These are phyloP conservation scores for Nannizzia gypsea DNA, from an alignment of 2,329 filamentous ascomycete species.

Conservation along the genomic window DNA sequence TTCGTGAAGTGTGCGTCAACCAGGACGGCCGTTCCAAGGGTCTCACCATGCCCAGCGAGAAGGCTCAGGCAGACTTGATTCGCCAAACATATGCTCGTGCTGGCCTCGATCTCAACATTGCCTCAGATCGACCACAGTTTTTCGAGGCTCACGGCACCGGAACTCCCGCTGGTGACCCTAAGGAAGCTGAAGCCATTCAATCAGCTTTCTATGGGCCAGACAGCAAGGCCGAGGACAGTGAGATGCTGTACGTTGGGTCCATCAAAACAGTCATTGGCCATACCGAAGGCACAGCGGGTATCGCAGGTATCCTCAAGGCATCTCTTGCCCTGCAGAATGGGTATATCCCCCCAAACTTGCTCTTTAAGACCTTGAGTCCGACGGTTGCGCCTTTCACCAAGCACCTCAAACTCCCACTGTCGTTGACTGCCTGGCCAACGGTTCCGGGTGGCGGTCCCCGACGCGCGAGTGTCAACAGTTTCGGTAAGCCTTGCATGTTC, in stretches of 20 bases:
- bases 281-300: too few relatives aligned
- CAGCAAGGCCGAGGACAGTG: too few relatives aligned
- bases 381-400: conserved; percentile 13
- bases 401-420: conserved; percentile 15
- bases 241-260: too few relatives aligned
- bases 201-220: not conserved
- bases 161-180: conserved; percentile 1
- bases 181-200: not conserved
- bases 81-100: conserved; percentile 41
- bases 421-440: conserved; percentile 20
- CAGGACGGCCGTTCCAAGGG: conserved; percentile 33
- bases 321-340: conserved; percentile 19
- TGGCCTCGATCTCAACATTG: conserved; percentile 44
- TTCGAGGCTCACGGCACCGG: not conserved
- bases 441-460: conserved; percentile 8
- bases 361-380: conserved; percentile 20
- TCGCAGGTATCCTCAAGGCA: conserved; percentile 20
- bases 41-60: conserved; percentile 12
- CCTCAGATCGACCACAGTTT: not conserved
- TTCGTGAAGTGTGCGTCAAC: conserved; percentile 28
- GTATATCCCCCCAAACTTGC: conserved; percentile 21
- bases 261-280: conserved; percentile 21
- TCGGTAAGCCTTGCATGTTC: too few relatives aligned
- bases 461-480: conserved; percentile 24
- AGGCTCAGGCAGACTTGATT: conserved; percentile 28